Evolutionary conservation across 108 stramenopile genomes (phyloP).

Genomic region (Mediolabrus comicus): DNA sequence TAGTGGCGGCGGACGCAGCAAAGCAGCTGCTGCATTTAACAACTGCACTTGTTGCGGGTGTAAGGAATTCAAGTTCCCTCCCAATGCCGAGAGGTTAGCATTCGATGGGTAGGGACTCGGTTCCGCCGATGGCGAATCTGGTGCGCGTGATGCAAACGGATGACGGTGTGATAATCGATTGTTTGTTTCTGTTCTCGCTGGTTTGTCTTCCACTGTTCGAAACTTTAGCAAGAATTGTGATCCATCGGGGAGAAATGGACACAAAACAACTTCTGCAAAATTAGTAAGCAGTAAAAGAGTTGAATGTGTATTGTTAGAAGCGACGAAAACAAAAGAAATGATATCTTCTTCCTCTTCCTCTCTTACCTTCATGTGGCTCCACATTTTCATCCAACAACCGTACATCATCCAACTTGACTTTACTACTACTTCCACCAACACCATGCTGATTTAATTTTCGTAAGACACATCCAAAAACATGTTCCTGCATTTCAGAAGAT

Average conservation of each 20-base stretch:
- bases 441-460: conserved; percentile 7
- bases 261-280: conserved; percentile 74
- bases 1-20: conserved; percentile 6
- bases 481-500: conserved; percentile 65
- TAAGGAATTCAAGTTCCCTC: background rate
- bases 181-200: conserved; percentile 20
- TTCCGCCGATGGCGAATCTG: conserved; percentile 81
- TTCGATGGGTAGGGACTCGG: conserved; percentile 58
- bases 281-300: background rate
- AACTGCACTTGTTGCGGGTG: conserved; percentile 20
- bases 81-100: conserved; percentile 20
- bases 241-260: conserved; percentile 78
- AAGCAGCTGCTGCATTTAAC: conserved; percentile 34
- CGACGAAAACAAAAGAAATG: background rate
- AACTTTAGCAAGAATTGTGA: conserved; percentile 71
- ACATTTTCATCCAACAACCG: conserved; percentile 67
- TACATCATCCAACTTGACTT: conserved; percentile 53
- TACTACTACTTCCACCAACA: conserved; percentile 24
- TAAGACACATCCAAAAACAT: conserved; percentile 67
- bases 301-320: background rate
- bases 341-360: no score
- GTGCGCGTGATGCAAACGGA: conserved; percentile 47
- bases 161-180: background rate
- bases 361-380: conserved; percentile 75
- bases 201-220: conserved; percentile 34